phyloP scores from a whole-genome alignment of 768 basidiomycete genomes.

The Trametes cinnabarina region DNA sequence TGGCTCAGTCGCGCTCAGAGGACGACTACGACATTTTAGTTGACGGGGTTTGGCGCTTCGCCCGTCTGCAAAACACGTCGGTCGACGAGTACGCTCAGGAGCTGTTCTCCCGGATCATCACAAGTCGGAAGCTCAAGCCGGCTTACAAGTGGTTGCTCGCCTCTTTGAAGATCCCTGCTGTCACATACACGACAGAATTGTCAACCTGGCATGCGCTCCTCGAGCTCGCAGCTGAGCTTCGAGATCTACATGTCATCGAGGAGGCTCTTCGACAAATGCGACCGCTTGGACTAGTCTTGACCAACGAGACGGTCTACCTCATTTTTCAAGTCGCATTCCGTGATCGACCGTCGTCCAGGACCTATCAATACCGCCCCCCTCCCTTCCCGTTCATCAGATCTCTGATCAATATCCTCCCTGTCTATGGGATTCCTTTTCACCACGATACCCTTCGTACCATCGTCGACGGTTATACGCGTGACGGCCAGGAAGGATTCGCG shows the following conservation, averaged over 20 bases:
- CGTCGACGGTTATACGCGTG: slow-evolving; percentile 18
- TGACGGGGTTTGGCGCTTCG: not conserved
- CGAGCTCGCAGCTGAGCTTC: not conserved
- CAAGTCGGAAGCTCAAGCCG: slow-evolving; percentile 4
- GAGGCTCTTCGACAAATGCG: not conserved
- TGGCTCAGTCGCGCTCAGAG: not conserved
- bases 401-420: not conserved
- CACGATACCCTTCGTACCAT: slow-evolving; percentile 13
- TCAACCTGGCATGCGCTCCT: not conserved
- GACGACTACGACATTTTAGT: not conserved
- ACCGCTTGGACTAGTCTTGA: not conserved
- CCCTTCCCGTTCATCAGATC: slow-evolving; percentile 4
- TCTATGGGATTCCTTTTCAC: slow-evolving; percentile 18
- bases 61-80: not conserved
- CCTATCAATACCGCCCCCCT: slow-evolving; percentile 6
- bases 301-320: not conserved
- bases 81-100: not conserved
- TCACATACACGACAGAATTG: not conserved
- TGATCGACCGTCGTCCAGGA: not conserved
- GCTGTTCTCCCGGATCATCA: not conserved
- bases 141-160: slow-evolving; percentile 47
- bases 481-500: slow-evolving; percentile 10
- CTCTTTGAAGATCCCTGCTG: not conserved
- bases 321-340: slow-evolving; percentile 2
- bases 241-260: not conserved